Conservation (phyloP, 768 basidiomycete genomes). For the Termitomyces sp. region DNA sequence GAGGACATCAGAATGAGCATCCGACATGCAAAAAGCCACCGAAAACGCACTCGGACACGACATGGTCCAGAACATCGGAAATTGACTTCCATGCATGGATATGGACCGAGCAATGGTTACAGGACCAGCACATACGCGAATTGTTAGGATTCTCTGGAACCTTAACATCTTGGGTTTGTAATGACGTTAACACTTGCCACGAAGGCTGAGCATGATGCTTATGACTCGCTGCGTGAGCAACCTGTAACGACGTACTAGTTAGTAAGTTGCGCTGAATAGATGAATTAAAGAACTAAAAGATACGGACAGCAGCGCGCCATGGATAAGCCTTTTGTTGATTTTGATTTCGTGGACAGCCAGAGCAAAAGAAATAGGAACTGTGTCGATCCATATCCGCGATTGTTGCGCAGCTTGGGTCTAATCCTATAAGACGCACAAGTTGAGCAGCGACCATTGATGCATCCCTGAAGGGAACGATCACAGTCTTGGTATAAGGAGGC, state of each 20-base stretch:
- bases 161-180: not conserved
- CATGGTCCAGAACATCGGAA: not conserved
- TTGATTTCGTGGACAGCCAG: not conserved
- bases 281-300: not conserved
- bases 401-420: conserved; percentile 3
- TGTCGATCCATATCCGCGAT: conserved; percentile 7
- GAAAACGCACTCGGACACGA: not conserved
- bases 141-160: not conserved
- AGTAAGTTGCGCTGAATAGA: not conserved
- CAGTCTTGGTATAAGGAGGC: not conserved
- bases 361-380: conserved; percentile 6
- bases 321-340: not conserved
- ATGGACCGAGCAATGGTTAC: conserved; percentile 5
- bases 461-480: not conserved
- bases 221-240: not conserved
- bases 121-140: not conserved
- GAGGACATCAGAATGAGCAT: not conserved
- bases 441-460: conserved; percentile 1
- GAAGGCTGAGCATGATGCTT: not conserved
- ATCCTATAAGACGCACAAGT: conserved; percentile 3
- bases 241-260: not conserved
- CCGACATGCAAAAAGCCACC: not conserved
- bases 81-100: not conserved
- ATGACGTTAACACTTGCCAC: not conserved
- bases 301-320: conserved; percentile 14